phyloP scores from a whole-genome alignment of 768 basidiomycete species.

The Tulasnella sp. region DNA sequence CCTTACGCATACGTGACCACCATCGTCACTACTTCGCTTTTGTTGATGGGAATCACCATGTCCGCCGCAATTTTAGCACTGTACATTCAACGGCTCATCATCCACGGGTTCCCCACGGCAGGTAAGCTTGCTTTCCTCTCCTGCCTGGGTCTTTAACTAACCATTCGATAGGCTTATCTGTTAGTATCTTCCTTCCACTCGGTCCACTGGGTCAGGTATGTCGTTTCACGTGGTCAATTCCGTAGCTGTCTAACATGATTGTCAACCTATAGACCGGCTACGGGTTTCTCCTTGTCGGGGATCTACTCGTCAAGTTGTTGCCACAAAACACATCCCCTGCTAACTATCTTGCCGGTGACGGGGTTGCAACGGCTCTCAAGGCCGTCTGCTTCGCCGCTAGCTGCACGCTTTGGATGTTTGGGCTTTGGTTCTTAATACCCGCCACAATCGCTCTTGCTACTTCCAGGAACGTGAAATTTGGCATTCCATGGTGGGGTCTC shows the following conservation, averaged over 20 bases:
- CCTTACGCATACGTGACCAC: constrained; percentile 41
- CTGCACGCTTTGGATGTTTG: constrained; percentile 49
- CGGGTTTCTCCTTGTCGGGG: constrained; percentile 7
- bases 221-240: too few species aligned
- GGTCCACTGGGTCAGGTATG: constrained; percentile 27
- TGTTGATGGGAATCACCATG: constrained; percentile 31
- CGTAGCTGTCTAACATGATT: too few species aligned
- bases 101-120: constrained; percentile 16
- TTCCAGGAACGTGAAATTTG: constrained; percentile 37
- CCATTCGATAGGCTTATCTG: constrained; percentile 17
- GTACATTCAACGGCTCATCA: constrained; percentile 16
- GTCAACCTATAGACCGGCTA: too few species aligned
- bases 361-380: constrained; percentile 21
- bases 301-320: background rate
- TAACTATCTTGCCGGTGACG: constrained; percentile 26
- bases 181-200: constrained; percentile 26
- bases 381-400: constrained; percentile 26
- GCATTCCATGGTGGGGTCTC: constrained; percentile 50
- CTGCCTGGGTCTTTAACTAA: too few species aligned
- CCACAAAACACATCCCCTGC: background rate
- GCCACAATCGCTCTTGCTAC: constrained; percentile 37
- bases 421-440: constrained; percentile 49
- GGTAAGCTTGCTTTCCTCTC: too few species aligned
- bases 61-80: constrained; percentile 16
- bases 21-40: constrained; percentile 35